Percentiles rank a stretch among this genome's conserved stretches.
These are phyloP conservation scores for Rhynchospora breviuscula DNA, from an alignment of 176 grass and related monocot species.

Conservation along the genomic window DNA sequence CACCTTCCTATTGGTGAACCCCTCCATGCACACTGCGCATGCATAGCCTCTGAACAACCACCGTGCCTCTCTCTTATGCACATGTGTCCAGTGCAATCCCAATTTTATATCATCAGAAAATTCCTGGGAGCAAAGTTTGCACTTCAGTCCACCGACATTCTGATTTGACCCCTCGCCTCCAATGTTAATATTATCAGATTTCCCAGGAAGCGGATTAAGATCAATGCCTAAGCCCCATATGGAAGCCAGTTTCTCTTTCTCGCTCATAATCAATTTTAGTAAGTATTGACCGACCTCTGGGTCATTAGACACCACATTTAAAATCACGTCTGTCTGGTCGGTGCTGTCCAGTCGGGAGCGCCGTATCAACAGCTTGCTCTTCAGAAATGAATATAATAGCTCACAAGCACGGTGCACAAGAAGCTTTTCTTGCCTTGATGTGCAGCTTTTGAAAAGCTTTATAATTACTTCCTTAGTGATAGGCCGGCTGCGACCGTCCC, in stretches of 20 bases:
- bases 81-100: slow-evolving; percentile 69
- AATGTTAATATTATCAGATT: neutral
- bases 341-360: slow-evolving; percentile 32
- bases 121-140: slow-evolving; percentile 69
- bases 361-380: slow-evolving; percentile 50
- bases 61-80: slow-evolving; percentile 85
- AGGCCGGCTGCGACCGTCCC: slow-evolving; percentile 85
- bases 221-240: slow-evolving; percentile 62
- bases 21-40: slow-evolving; percentile 83
- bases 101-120: slow-evolving; percentile 68
- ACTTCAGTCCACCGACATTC: slow-evolving; percentile 38
- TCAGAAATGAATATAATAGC: slow-evolving; percentile 85
- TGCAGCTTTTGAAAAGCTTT: slow-evolving; percentile 61
- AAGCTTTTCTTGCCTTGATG: slow-evolving; percentile 78
- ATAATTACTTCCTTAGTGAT: slow-evolving; percentile 94
- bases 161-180: neutral
- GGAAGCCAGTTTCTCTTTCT: slow-evolving; percentile 75
- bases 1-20: slow-evolving; percentile 89
- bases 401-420: slow-evolving; percentile 83
- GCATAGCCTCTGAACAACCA: slow-evolving; percentile 97
- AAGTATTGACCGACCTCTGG: slow-evolving; percentile 61
- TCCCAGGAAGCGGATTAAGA: slow-evolving; percentile 25
- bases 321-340: slow-evolving; percentile 50
- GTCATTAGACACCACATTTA: slow-evolving; percentile 61
- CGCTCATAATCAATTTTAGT: slow-evolving; percentile 69